These are phyloP conservation scores for Pichia nakasei DNA, from an alignment of 805 yeast genomes.

Conservation along the genomic window DNA sequence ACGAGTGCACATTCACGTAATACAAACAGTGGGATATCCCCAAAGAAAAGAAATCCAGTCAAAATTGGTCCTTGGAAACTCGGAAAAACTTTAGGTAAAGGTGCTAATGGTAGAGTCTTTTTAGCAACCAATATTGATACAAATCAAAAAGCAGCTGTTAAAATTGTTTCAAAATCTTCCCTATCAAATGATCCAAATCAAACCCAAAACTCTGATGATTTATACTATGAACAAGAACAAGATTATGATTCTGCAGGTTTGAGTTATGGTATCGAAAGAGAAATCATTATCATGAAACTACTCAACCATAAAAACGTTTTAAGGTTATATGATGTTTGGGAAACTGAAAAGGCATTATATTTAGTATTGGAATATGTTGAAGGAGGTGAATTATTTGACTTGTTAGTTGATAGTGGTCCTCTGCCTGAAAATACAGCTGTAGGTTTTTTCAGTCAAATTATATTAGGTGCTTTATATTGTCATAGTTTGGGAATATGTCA, in stretches of 20 bases:
- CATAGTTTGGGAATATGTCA: conserved; percentile 68
- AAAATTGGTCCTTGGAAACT: conserved; percentile 91
- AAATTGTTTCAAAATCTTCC: conserved; percentile 83
- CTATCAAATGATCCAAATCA: conserved; percentile 25
- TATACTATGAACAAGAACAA: conserved; percentile 28
- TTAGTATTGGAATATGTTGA: conserved; percentile 91
- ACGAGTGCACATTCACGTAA: conserved; percentile 11
- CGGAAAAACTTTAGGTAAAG: conserved; percentile 90
- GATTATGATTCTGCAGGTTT: conserved; percentile 45
- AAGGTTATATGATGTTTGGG: conserved; percentile 82
- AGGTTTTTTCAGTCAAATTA: conserved; percentile 69
- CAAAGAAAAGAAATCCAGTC: conserved; percentile 30
- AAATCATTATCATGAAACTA: conserved; percentile 77
- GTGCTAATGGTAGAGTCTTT: conserved; percentile 93
- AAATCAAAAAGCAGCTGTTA: conserved; percentile 91
- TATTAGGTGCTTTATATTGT: conserved; percentile 55
- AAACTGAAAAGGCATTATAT: conserved; percentile 71
- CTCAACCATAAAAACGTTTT: conserved; percentile 71
- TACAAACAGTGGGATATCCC: neutral
- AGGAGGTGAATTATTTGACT: conserved; percentile 94
- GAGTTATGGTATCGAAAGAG: conserved; percentile 81
- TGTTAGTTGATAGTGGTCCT: conserved; percentile 80
- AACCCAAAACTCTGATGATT: neutral
- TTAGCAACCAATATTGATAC: conserved; percentile 80
- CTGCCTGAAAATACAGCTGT: conserved; percentile 86